A percentile compares a stretch with the other conserved stretches of the same genome.
Evolutionary conservation across 768 basidiomycete species (phyloP).

Genomic region (Tricholoma flavovirens): DNA sequence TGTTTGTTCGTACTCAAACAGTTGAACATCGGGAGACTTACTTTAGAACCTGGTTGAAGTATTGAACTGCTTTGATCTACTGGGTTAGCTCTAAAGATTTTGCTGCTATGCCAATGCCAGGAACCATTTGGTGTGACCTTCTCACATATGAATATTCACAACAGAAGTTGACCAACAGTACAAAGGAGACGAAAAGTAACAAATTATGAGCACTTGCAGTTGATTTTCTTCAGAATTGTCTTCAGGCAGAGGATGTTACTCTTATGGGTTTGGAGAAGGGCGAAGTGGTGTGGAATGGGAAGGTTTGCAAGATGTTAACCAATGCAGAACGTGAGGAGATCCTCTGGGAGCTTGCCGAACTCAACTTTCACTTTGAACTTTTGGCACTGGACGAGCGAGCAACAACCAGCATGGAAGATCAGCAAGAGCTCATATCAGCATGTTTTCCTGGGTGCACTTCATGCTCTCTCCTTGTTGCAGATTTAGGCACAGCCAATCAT

Average conservation of each 20-base stretch:
- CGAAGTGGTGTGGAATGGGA: not conserved
- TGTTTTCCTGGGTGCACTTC: conserved; percentile 5
- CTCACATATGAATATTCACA: not conserved
- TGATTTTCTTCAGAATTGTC: conserved; percentile 3
- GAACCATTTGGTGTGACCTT: not conserved
- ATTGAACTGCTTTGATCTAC: conserved; percentile 1
- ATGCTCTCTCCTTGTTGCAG: conserved; percentile 1
- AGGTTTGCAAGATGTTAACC: not conserved
- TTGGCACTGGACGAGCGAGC: conserved; percentile 8
- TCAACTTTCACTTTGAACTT: conserved; percentile 6
- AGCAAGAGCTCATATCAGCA: not conserved
- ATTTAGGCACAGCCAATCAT: conserved; percentile 4
- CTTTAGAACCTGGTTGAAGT: conserved; percentile 2
- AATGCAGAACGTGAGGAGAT: not conserved
- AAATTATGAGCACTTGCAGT: not conserved
- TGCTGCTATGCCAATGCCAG: not conserved
- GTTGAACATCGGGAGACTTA: not conserved
- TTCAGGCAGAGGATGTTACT: not conserved
- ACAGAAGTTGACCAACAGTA: not conserved
- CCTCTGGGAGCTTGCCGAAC: conserved; percentile 1
- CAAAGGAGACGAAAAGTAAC: not conserved
- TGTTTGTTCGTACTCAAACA: not conserved
- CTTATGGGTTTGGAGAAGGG: not conserved
- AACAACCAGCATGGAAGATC: not conserved
- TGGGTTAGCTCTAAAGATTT: not conserved